Evolutionary conservation across 352 stramenopile genomes (phyloP), one percentile per base, ranked within the genome.

Genomic region (Saprolegnia diclina): DNA sequence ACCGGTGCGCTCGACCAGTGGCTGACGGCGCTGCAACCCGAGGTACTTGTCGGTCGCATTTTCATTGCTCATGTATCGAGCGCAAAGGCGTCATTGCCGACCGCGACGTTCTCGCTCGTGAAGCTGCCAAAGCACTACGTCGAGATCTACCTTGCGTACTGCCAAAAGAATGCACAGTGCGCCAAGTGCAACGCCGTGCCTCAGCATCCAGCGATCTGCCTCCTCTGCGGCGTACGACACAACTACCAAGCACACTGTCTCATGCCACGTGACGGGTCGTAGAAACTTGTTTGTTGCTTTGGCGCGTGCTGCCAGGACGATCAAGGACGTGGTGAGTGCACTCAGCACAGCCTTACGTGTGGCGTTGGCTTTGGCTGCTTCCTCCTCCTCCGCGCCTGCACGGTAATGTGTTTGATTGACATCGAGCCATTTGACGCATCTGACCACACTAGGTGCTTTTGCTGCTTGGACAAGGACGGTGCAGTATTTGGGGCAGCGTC

Each of bases 121-220:
- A 4, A n/a, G 9, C 66, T 94, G 35, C 83, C 86, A 11, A 79
- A 80, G 11, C 75, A 90, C 13, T 94, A 94, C 74, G 91, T 91
- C 80, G 82, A 90, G 16, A 64, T 94, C 19, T 91, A 91, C 65
- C 83, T 94, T 52, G 78, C 80, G 62, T 92, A 91, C 77, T 91
- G 80, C 62, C 76, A 88, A 26, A 90, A 88, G 56, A 71, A 57
- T 14, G 81, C 80, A 3, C 55, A 83, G 1, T 94, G 85, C 53
- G 63, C 72, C 18, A 74, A 75, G n/a, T 94, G 85, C 50, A 70
- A 78, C 4, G 79, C 89, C 42, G 56, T 86, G 0, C 83, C 85
- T 5, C 77, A 87, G 63, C 83, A 94, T 65, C 82, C 83, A 14
- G 86, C 82, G 35, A 72, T 94, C 24, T 94, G 86, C 50, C 73